A percentile compares a stretch with the other conserved stretches of the same genome.
These are phyloP conservation scores for Leccinum rimulosum DNA, from an alignment of 768 basidiomycete genomes.

Conservation along the genomic window DNA sequence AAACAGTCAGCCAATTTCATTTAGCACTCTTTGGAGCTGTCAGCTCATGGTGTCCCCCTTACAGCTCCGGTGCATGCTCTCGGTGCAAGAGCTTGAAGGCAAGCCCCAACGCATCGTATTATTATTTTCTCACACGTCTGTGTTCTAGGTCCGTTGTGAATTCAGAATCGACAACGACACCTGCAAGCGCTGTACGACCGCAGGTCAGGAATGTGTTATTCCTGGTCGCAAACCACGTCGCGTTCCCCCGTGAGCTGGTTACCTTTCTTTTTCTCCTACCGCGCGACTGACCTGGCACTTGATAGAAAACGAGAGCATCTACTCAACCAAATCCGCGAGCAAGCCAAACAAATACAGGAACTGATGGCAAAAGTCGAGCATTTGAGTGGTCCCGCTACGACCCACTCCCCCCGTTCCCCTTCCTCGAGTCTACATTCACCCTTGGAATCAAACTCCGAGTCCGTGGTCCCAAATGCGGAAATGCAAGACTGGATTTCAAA, in stretches of 20 bases:
- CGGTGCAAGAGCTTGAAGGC: slow-evolving; percentile 65
- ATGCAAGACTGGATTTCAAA: slow-evolving; percentile 77
- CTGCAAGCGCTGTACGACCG: slow-evolving; percentile 71
- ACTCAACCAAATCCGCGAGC: slow-evolving; percentile 71
- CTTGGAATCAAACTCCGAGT: slow-evolving; percentile 24
- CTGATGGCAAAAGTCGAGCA: slow-evolving; percentile 68
- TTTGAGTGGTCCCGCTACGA: slow-evolving; percentile 32
- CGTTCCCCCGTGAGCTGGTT: slow-evolving; percentile 64
- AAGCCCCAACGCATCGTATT: neutral
- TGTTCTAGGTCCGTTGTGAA: slow-evolving; percentile 69
- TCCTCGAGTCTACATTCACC: slow-evolving; percentile 28
- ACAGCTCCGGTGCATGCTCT: slow-evolving; percentile 59
- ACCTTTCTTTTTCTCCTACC: neutral
- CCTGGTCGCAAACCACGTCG: slow-evolving; percentile 84
- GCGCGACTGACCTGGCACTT: neutral
- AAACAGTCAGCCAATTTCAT: slow-evolving; percentile 19
- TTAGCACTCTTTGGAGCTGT: neutral
- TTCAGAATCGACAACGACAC: slow-evolving; percentile 69
- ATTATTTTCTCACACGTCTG: neutral
- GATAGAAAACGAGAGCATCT: slow-evolving; percentile 76
- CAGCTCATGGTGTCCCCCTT: slow-evolving; percentile 4
- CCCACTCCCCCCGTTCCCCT: slow-evolving; percentile 37
- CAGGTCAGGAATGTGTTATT: slow-evolving; percentile 70
- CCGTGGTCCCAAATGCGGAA: slow-evolving; percentile 45
- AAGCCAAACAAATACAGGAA: slow-evolving; percentile 68